phyloP scores from a whole-genome alignment of 768 basidiomycete genomes.

The Roridomyces roridus region DNA sequence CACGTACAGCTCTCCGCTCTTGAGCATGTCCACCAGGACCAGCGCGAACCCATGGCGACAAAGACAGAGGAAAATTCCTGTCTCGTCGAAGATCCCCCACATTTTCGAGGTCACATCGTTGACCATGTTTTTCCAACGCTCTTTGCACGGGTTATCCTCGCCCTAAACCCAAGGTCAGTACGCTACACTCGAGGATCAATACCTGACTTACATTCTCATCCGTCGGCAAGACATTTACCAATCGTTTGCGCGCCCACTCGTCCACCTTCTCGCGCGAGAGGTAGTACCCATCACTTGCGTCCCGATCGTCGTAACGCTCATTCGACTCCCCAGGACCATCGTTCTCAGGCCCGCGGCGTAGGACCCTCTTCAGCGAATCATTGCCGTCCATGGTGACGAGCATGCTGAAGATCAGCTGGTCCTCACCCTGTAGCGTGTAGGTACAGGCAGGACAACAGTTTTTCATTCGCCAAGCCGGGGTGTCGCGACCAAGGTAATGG shows the following conservation, averaged over 20 bases:
- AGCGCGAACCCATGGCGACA: slow-evolving; percentile 41
- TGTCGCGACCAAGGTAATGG: slow-evolving; percentile 31
- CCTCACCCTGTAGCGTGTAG: slow-evolving; percentile 41
- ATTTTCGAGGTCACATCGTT: slow-evolving; percentile 28
- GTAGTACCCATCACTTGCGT: slow-evolving; percentile 8
- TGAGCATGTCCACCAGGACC: slow-evolving; percentile 38
- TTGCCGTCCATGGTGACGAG: slow-evolving; percentile 40
- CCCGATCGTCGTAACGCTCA: slow-evolving; percentile 12
- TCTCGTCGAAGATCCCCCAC: slow-evolving; percentile 43
- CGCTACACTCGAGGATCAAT: no score
- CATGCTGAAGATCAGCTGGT: slow-evolving; percentile 25
- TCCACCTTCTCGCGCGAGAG: slow-evolving; percentile 21
- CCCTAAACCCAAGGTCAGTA: not conserved
- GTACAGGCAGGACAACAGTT: slow-evolving; percentile 43
- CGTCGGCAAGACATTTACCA: not conserved
- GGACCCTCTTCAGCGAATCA: slow-evolving; percentile 27
- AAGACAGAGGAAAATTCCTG: slow-evolving; percentile 41
- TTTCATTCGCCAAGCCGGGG: slow-evolving; percentile 35
- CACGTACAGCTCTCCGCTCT: slow-evolving; percentile 44
- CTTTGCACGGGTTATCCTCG: not conserved
- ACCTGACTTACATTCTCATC: not conserved
- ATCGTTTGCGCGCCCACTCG: slow-evolving; percentile 9
- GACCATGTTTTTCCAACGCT: slow-evolving; percentile 22
- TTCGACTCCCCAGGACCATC: slow-evolving; percentile 8
- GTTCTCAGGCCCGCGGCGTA: not conserved